Evolutionary conservation across 179 eudicot species (phyloP), one percentile per base, ranked within the genome.

Genomic region (Sideroxylon spinosum): DNA sequence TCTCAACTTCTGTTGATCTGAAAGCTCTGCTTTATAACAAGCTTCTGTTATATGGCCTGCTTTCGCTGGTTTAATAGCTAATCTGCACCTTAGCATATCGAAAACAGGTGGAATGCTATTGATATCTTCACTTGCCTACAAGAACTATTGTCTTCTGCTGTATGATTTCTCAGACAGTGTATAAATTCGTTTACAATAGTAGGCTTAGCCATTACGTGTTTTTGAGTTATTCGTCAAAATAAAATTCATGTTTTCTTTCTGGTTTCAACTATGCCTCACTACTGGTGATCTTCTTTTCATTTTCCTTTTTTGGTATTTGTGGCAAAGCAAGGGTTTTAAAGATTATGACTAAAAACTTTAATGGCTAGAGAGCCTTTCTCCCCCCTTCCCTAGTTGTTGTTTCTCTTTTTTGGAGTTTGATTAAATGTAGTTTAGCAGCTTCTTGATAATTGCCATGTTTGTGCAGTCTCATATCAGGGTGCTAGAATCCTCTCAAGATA

Each of bases 401-500:
- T 78, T 70, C 14, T 72, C 25, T 1, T 7, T 48, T 57, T 17
- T 26, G n/a, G 77, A 14, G 50, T 68, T 74, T 67, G 78, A 73
- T 67, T 44, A 23, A 29, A 55, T 26, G 71, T 28, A 57, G 25
- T 46, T 49, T 65, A 57, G 29, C 29, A n/a, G 64, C 49, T 16
- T 74, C 46, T 22, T 80, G 61, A 81, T 75, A 25, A 14, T 81
- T n/a, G 7, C 56, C 68, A 25, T 67, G 44, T 81, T 44, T 23
- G 48, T 89, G 90, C 97, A 96, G 99, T 82, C 87, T 56, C 99
- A 96, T 85, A 94, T 96, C 71, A 91, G 88, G 74, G 92, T 96
- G 59, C 82, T 94, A 71, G 99, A 96, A 83, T 87, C 92, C 44
- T 78, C 90, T 29, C 97, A 82, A 82, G 99, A 94, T 79, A 96